Percentiles rank a stretch among this genome's conserved stretches.
Conservation (phyloP, 2,329 filamentous ascomycete species). For the Parastagonospora avenae region DNA sequence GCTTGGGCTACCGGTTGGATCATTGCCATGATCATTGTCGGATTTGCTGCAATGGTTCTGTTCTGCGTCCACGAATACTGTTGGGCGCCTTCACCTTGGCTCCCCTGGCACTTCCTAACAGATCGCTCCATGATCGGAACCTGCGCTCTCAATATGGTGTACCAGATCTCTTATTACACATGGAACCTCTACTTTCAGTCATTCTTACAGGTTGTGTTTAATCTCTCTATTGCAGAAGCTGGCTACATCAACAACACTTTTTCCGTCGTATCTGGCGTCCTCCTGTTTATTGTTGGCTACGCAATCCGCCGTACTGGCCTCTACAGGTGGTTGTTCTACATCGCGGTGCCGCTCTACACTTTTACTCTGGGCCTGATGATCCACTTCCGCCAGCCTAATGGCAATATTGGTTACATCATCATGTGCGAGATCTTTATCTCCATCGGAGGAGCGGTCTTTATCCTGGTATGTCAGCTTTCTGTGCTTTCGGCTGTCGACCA, state of each 20-base stretch:
- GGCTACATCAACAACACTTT: conserved; percentile 66
- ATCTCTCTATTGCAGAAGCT: conserved; percentile 60
- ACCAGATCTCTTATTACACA: conserved; percentile 61
- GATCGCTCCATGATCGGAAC: conserved; percentile 66
- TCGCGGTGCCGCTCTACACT: conserved; percentile 61
- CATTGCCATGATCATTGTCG: conserved; percentile 56
- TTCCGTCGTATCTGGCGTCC: conserved; percentile 60
- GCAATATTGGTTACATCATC: conserved; percentile 33
- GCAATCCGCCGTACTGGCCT: conserved; percentile 61
- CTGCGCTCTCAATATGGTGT: conserved; percentile 60
- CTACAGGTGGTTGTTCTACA: conserved; percentile 63
- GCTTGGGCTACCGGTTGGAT: conserved; percentile 59
- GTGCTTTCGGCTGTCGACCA: conserved; percentile 37
- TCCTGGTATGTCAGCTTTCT: conserved; percentile 28
- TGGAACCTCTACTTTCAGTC: conserved; percentile 60
- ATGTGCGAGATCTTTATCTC: conserved; percentile 39
- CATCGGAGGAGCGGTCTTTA: conserved; percentile 27
- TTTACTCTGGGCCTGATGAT: conserved; percentile 37
- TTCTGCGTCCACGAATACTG: conserved; percentile 61
- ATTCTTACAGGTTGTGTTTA: conserved; percentile 65
- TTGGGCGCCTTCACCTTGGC: conserved; percentile 53
- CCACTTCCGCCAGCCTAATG: conserved; percentile 27
- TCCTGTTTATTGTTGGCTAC: conserved; percentile 48
- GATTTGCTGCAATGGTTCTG: conserved; percentile 52
- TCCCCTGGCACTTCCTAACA: conserved; percentile 63